Evolutionary conservation across 805 yeast genomes (phyloP), one percentile per base, ranked within the genome.

Genomic region (Lipomyces yamanashiensis): DNA sequence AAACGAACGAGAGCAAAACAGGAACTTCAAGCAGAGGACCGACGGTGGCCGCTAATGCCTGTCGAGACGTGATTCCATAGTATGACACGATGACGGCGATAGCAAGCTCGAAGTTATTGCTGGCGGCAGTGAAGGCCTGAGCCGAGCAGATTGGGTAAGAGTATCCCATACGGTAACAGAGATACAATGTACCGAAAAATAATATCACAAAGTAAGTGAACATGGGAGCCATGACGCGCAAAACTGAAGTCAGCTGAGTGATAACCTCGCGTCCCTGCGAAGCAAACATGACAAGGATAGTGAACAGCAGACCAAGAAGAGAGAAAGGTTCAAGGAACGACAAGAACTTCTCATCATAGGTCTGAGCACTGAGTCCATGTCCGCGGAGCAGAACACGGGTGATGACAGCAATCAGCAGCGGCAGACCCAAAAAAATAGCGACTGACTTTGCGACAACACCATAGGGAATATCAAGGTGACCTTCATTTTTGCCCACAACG

Each of bases 21-120:
- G 87, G 87, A 9, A 84, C 84, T 67, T 84, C 88, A n/a, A 84
- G 70, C 43, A 84, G 74, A 0, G 87, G 87, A 1, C 87, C 87
- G 71, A 84, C 82, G 0, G 87, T 83, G 1, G 87, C 83, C 4
- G 88, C 87, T 48, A 84, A 77, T 0, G 86, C 81, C 69, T 84
- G 81, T 57, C 81, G 78, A 61, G 84, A 79, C 1, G 81, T 82
- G 34, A 78, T 73, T 0, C 87, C 87, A 72, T 82, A 84, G 12
- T 82, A 67, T 0, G 85, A 78, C 7, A 82, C 79, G 1, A 85
- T 82, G 19, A 84, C 80, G 3, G 87, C 86, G 43, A 84, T 73
- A 61, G 85, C 81, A 49, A 84, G 75, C 71, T 84, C 87, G 68
- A 84, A 84, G 70, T 84, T 84, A 70, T 84, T 84, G 5, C 85